Base-by-base conservation (phyloP, 176 grass and related monocot genomes). In the Carex parvula region DNA sequence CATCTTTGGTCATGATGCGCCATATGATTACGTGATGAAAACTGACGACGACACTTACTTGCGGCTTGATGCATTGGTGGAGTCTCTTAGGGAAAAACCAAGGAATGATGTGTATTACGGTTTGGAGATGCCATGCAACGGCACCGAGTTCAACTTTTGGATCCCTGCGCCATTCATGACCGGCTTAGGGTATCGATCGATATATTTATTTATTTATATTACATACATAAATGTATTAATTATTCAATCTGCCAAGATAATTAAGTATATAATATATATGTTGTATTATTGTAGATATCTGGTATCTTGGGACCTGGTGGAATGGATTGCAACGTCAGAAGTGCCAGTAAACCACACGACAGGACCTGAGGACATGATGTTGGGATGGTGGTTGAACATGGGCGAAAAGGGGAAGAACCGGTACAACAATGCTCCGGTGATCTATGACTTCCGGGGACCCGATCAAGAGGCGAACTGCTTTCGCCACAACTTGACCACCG, bases 21-120 rank as follows among this genome's bases (percentile, higher is more conserved):
- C 60, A 15, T 96, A 97, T 74, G 91, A 97, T 81, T 97, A 87
- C 84, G 89, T 93, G 32, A 93, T 97, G 89, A 97, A 97, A 88
- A 87, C 94, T 21, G 94, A 93, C 81, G 94, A 97, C 81, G 94
- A 97, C 86, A 93, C 89, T 26, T 97, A 91, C 83, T 53, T 90
- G 6, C 90, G 90, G 0, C 93, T 92, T 0, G 11, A 73, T 37
- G 79, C 82, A 8, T 87, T 97, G 87, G 56, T 70, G 17, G 53
- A n/a, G 3, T 87, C 89, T n/a, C 71, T 97, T 17, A 17, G 60
- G 22, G 60, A 70, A 9, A 87, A 87, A 32, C 78, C 89, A 0
- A 70, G 89, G 53, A 46, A 69, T 48, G 94, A 97, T 87, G 70
- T 90, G 10, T 97, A 97, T 85, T 88, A 78, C 54, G 94, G 94